These are phyloP conservation scores for Seminavis robusta DNA, from an alignment of 108 stramenopile species.

Conservation along the genomic window DNA sequence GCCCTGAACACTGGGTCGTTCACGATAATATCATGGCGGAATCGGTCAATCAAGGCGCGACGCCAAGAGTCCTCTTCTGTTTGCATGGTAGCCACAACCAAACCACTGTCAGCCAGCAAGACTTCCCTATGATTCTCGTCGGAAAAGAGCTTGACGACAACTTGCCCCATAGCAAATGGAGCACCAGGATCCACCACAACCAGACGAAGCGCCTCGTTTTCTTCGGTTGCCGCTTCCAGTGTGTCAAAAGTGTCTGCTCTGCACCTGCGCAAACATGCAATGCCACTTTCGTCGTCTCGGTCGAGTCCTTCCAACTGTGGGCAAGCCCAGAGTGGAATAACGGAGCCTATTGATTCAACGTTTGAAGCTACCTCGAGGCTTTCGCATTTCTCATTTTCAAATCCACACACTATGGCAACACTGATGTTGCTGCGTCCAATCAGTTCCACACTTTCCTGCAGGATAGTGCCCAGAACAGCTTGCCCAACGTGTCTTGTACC, in stretches of 20 bases:
- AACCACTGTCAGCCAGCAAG: not conserved
- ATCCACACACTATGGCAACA: conserved; percentile 23
- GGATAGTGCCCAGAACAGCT: not conserved
- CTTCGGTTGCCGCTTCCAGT: conserved; percentile 1
- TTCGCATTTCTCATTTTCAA: conserved; percentile 1
- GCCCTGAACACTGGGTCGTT: conserved; percentile 23
- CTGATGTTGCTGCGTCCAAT: not conserved
- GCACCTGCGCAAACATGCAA: not conserved
- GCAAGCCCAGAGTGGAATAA: conserved; percentile 17
- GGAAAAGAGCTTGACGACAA: conserved; percentile 22
- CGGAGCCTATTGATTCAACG: not conserved
- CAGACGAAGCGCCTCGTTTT: conserved; percentile 10
- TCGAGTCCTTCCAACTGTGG: not conserved
- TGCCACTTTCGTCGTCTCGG: not conserved
- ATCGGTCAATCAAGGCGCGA: conserved; percentile 20
- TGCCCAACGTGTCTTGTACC: not conserved
- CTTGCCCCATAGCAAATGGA: conserved; percentile 15
- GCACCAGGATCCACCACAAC: conserved; percentile 27
- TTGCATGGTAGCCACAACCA: conserved; percentile 3
- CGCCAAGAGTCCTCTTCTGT: conserved; percentile 20
- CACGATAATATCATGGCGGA: conserved; percentile 17
- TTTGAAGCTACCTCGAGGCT: conserved; percentile 9
- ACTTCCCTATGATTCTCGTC: not conserved
- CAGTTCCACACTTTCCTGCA: conserved; percentile 11
- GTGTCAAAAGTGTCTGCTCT: not conserved